Percentiles rank a stretch among this genome's conserved stretches.
Conservation (phyloP, 2,329 filamentous ascomycete species). For the Rhinocladiella mackenziei region DNA sequence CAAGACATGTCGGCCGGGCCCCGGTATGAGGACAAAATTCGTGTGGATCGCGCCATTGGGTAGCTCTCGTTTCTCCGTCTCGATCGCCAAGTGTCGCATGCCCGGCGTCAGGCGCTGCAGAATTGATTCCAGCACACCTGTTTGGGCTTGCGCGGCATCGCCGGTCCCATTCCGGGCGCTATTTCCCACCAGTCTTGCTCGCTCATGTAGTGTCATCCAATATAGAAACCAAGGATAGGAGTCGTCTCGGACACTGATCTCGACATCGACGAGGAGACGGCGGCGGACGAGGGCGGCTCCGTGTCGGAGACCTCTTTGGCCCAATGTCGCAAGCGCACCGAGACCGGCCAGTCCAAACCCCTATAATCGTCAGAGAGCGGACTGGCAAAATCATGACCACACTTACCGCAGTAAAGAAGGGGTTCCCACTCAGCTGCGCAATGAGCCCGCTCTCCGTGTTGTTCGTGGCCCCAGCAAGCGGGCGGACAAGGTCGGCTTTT, state of each 20-base stretch:
- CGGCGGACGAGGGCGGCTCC: slow-evolving; percentile 71
- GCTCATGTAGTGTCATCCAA: slow-evolving; percentile 84
- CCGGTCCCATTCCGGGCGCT: slow-evolving; percentile 31
- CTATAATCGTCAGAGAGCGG: slow-evolving; percentile 33
- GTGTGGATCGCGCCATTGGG: slow-evolving; percentile 68
- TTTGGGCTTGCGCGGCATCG: slow-evolving; percentile 31
- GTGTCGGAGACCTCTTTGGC: slow-evolving; percentile 69
- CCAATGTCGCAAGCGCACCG: slow-evolving; percentile 75
- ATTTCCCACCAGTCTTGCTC: slow-evolving; percentile 50
- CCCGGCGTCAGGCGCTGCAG: slow-evolving; percentile 56
- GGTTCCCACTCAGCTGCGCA: slow-evolving; percentile 46
- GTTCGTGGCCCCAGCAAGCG: slow-evolving; percentile 15
- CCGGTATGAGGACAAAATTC: slow-evolving; percentile 83
- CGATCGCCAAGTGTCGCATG: slow-evolving; percentile 61
- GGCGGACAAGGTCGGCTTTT: slow-evolving; percentile 25
- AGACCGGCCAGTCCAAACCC: slow-evolving; percentile 89
- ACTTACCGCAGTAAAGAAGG: slow-evolving; percentile 49
- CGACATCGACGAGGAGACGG: slow-evolving; percentile 87
- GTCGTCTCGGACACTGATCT: slow-evolving; percentile 89
- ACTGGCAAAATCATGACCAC: background rate
- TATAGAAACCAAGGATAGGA: slow-evolving; percentile 92
- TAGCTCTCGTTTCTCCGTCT: slow-evolving; percentile 59
- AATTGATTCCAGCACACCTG: slow-evolving; percentile 50
- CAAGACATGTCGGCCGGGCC: slow-evolving; percentile 82
- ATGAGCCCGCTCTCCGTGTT: slow-evolving; percentile 40